Conservation (phyloP, 2,329 filamentous ascomycete genomes). For the Epichloe festucae region DNA sequence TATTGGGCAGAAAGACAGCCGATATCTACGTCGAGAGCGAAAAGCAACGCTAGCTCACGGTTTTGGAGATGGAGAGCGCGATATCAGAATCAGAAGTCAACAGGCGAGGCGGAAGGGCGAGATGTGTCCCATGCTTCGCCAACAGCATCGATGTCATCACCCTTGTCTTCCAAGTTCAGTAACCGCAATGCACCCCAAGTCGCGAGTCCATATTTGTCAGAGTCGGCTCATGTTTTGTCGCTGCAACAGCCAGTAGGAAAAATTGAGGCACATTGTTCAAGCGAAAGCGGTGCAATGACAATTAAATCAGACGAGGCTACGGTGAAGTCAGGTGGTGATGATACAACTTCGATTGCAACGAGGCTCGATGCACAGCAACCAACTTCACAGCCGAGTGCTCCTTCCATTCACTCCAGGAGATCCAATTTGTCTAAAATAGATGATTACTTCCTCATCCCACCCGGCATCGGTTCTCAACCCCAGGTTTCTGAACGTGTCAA, state of each 20-base stretch:
- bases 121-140: slow-evolving; percentile 13
- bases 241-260: slow-evolving; percentile 24
- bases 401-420: neutral
- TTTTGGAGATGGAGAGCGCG: slow-evolving; percentile 29
- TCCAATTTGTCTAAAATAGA: neutral
- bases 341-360: neutral
- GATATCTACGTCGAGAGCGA: slow-evolving; percentile 13
- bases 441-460: neutral
- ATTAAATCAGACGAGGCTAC: neutral
- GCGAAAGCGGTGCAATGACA: slow-evolving; percentile 6
- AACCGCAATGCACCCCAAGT: slow-evolving; percentile 10
- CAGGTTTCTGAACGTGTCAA: neutral
- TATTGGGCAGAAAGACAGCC: slow-evolving; percentile 48
- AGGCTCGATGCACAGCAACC: neutral
- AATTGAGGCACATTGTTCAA: slow-evolving; percentile 4
- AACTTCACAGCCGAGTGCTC: neutral
- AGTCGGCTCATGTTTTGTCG: slow-evolving; percentile 34
- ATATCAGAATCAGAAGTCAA: slow-evolving; percentile 22
- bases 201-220: slow-evolving; percentile 31
- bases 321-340: neutral
- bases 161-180: slow-evolving; percentile 3
- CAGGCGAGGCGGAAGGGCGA: slow-evolving; percentile 20
- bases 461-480: neutral
- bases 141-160: slow-evolving; percentile 9
- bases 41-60: slow-evolving; percentile 21